Evolutionary conservation across 352 stramenopile species (phyloP).

Genomic region (Hyaloperonospora arabidopsidis): DNA sequence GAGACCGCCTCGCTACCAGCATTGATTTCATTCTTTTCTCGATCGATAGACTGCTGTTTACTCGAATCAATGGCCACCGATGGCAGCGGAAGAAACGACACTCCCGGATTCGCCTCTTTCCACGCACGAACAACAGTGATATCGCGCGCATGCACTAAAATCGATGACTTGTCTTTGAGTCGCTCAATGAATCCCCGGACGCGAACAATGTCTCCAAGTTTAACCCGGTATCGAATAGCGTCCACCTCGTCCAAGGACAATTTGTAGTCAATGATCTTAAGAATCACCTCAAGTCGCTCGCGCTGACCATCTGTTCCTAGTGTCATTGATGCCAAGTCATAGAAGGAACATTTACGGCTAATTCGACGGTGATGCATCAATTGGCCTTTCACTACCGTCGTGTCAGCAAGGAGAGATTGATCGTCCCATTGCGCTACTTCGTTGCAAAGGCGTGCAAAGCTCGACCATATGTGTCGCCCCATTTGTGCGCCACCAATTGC

Average conservation of each 20-base stretch:
- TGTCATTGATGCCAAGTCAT: slow-evolving; percentile 45
- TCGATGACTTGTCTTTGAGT: slow-evolving; percentile 9
- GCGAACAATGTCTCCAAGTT: slow-evolving; percentile 60
- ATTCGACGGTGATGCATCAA: slow-evolving; percentile 70
- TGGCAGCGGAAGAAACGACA: slow-evolving; percentile 51
- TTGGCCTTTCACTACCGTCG: slow-evolving; percentile 58
- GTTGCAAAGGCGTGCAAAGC: slow-evolving; percentile 42
- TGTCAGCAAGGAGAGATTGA: slow-evolving; percentile 20
- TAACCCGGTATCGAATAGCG: slow-evolving; percentile 49
- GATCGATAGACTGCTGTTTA: slow-evolving; percentile 8
- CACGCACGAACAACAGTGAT: slow-evolving; percentile 37
- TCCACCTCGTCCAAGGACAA: slow-evolving; percentile 59
- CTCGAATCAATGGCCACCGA: slow-evolving; percentile 25
- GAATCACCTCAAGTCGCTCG: slow-evolving; percentile 59
- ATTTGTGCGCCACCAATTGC: too few relatives aligned
- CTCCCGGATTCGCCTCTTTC: slow-evolving; percentile 44
- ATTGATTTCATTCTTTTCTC: slow-evolving; percentile 1
- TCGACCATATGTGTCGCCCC: slow-evolving; percentile 25
- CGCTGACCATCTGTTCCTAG: slow-evolving; percentile 8
- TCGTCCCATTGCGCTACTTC: slow-evolving; percentile 25
- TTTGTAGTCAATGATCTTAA: slow-evolving; percentile 68
- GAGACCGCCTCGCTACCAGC: background rate
- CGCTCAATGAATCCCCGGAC: slow-evolving; percentile 54
- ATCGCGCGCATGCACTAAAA: slow-evolving; percentile 42
- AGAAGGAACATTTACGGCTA: slow-evolving; percentile 71